Evolutionary conservation across 345 rosid species (phyloP), one percentile per base, ranked within the genome.

Genomic region (Cardamine resedifolia): DNA sequence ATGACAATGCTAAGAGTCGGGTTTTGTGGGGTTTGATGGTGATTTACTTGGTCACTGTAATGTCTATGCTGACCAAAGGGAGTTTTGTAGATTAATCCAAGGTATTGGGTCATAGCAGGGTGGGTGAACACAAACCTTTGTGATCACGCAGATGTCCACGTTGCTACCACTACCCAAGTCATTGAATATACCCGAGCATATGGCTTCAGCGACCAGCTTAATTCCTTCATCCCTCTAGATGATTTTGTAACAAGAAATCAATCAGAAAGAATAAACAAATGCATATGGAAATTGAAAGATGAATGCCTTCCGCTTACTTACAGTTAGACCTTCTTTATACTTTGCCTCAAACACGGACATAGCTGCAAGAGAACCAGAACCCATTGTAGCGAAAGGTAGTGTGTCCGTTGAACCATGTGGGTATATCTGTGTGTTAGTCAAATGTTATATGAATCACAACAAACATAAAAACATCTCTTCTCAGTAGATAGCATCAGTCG

Each of bases 131-230:
- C 44, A 68, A 50, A 90, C 96, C 91, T 86, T 90, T 20, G 96
- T 88, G 59, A 90, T 86, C 15, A 90, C 96, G 70, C 96, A 90
- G 77, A 88, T 80, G 78, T 90, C 96, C 52, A 90, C 96, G 78
- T 90, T 90, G 81, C 96, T 90, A 70, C 96, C 94, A 86, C 96
- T 88, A 39, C 96, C 96, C 76, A 90, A 66, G 61, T 88, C 95
- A 34, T 88, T 88, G 78, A 88, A 88, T 67, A 88, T 81, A 66
- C 95, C 91, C 16, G 92, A 86, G 81, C 91, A 85, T 57, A 86
- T 84, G 41, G 94, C 94, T 51, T 85, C 91, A 15, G 79, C 57
- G 9, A 90, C 96, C 59, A 90, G 74, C 75, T 79, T 68, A 62
- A 88, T 80, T 57, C 96, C 96, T 73, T 90, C 92, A 11, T 86